Evolutionary conservation across 441 rosid genomes (phyloP), one percentile per base, ranked within the genome.

Genomic region (Euphorbia celastroides): DNA sequence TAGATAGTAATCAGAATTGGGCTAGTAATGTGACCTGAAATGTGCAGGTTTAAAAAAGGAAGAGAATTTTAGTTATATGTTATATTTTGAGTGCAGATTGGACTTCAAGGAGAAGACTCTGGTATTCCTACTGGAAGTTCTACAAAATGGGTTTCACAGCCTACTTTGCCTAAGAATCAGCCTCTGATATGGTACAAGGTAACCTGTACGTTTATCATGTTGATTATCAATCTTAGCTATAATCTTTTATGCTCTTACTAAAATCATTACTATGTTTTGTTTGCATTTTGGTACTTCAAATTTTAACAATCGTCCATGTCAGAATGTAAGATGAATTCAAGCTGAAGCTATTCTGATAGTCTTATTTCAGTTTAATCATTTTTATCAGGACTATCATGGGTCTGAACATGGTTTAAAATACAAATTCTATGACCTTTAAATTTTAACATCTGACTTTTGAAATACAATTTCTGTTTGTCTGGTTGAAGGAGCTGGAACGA

Each of bases 161-260:
- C 94, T 63, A 70, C 77, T 59, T 73, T 94, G 73, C 98, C 97
- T 30, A 88, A 74, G 71, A 84, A 80, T 17, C 88, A 88, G 75
- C 94, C 97, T 67, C 67, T 94, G 72, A 77, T 81, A 77, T 94
- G 99, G 99, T 94, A 94, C 89, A 92, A 92, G 96, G 99, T 94
- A 78, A 75, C 57, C 23, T 23, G 41, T 62, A 31, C 26, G n/a
- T 58, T 51, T 25, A 32, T 58, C 22, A 28, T 42, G 17, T 17
- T 23, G 31, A 41, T 16, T 23, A 26, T 36, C 27, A 56, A 14
- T 48, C 70, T 50, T 10, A 26, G 51, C 28, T 19, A n/a, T n/a
- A 25, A 36, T 51, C 25, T 17, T 23, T 34, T 30, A 20, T 67
- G 41, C 60, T 67, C 28, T 25, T 26, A 28, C 46, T 27, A 19